A percentile compares a stretch with the other conserved stretches of the same genome.
Conservation (phyloP, 2,329 filamentous ascomycete genomes). For the Leptographium procerum region DNA sequence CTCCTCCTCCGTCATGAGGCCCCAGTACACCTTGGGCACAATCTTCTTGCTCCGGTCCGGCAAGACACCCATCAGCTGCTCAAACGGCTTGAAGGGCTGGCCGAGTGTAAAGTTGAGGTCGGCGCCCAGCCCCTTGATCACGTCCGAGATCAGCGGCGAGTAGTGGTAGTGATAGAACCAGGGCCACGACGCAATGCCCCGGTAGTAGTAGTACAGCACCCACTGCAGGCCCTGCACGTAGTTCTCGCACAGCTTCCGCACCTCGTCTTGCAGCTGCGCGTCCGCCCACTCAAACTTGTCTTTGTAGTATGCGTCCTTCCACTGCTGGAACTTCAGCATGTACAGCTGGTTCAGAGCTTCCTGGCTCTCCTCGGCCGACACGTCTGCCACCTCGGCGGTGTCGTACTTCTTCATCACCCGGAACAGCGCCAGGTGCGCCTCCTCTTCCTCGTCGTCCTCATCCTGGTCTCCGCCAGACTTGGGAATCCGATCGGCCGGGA, state of each 20-base stretch:
- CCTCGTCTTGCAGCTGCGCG: slow-evolving; percentile 62
- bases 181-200: slow-evolving; percentile 92
- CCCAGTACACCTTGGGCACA: slow-evolving; percentile 76
- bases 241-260: slow-evolving; percentile 79
- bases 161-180: slow-evolving; percentile 99
- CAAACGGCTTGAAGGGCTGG: slow-evolving; percentile 87
- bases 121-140: slow-evolving; percentile 75
- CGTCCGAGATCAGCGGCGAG: slow-evolving; percentile 85
- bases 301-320: slow-evolving; percentile 91
- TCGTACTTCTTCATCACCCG: slow-evolving; percentile 86
- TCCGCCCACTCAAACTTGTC: slow-evolving; percentile 81
- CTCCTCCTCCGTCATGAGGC: slow-evolving; percentile 79
- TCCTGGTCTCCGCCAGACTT: slow-evolving; percentile 43
- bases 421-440: slow-evolving; percentile 69
- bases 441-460: slow-evolving; percentile 68
- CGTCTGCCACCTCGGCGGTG: slow-evolving; percentile 73
- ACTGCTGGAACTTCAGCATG: slow-evolving; percentile 75
- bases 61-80: slow-evolving; percentile 96
- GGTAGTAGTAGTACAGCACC: slow-evolving; percentile 98
- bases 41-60: slow-evolving; percentile 97
- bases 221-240: slow-evolving; percentile 96
- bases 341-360: slow-evolving; percentile 74
- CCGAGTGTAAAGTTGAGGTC: slow-evolving; percentile 88
- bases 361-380: slow-evolving; percentile 68
- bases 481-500: slow-evolving; percentile 27